These are phyloP conservation scores for Prorocentrum cordatum DNA, from an alignment of 169 alveolate genomes.

Conservation along the genomic window DNA sequence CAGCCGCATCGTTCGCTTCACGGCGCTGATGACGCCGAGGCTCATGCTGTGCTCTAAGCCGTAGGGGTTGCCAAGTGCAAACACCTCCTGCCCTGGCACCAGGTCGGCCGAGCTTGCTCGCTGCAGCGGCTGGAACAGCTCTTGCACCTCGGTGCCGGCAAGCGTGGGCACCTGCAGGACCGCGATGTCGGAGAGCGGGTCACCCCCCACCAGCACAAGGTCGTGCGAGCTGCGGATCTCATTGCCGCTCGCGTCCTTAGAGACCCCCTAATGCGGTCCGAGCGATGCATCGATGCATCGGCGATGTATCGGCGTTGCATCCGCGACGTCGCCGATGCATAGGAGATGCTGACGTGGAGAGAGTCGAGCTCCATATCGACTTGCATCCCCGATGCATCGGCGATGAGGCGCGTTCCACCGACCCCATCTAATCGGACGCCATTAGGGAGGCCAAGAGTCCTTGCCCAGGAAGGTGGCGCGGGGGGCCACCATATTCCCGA, in stretches of 20 bases:
- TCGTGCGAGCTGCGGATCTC: background rate
- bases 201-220: background rate
- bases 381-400: too few species aligned
- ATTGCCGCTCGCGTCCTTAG: background rate
- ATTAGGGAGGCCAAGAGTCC: too few species aligned
- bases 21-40: background rate
- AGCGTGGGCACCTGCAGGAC: conserved; percentile 2
- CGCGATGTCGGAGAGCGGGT: conserved; percentile 15
- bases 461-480: background rate
- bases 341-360: too few species aligned
- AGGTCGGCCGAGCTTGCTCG: background rate
- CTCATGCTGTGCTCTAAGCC: conserved; percentile 25
- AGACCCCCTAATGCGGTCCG: background rate
- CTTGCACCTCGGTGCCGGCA: background rate
- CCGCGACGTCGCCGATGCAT: too few species aligned
- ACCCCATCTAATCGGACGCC: background rate
- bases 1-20: conserved; percentile 16
- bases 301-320: too few species aligned
- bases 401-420: too few species aligned
- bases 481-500: background rate
- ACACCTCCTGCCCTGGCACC: conserved; percentile 34
- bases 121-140: background rate
- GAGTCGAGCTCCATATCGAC: too few species aligned
- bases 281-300: background rate
- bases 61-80: conserved; percentile 44